Conservation (phyloP, 305 asterid genomes). For the Fraxinus albicans region DNA sequence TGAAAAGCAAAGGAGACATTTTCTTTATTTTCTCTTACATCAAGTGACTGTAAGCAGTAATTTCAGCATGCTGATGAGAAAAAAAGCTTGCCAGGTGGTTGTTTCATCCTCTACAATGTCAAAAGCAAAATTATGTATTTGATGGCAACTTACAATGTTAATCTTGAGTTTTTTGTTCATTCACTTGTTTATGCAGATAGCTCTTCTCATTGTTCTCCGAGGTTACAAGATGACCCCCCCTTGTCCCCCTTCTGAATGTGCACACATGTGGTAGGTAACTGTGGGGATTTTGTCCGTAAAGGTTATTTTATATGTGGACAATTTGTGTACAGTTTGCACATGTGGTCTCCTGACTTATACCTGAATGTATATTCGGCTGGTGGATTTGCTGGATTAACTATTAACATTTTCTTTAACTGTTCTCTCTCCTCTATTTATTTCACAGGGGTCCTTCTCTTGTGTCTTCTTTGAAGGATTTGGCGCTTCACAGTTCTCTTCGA, state of each 20-base stretch:
- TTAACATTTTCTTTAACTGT: conserved; percentile 4
- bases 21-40: conserved; percentile 90
- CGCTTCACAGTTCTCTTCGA: conserved; percentile 83
- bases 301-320: conserved; percentile 16
- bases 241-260: conserved; percentile 95
- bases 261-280: conserved; percentile 92
- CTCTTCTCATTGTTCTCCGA: conserved; percentile 76
- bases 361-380: conserved; percentile 14
- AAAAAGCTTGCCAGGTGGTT: conserved; percentile 93
- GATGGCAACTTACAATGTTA: conserved; percentile 22
- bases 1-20: conserved; percentile 94
- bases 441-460: conserved; percentile 95
- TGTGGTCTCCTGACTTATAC: conserved; percentile 11
- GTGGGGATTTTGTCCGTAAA: conserved; percentile 21
- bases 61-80: conserved; percentile 88
- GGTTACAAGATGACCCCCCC: conserved; percentile 98
- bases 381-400: conserved; percentile 13
- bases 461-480: conserved; percentile 74
- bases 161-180: conserved; percentile 16
- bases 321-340: conserved; percentile 12
- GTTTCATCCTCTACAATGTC: conserved; percentile 24
- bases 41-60: conserved; percentile 96
- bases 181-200: conserved; percentile 57
- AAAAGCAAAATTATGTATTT: conserved; percentile 19
- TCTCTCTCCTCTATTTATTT: conserved; percentile 21